Conservation (phyloP, 345 rosid genomes). For the Populus davidiana region DNA sequence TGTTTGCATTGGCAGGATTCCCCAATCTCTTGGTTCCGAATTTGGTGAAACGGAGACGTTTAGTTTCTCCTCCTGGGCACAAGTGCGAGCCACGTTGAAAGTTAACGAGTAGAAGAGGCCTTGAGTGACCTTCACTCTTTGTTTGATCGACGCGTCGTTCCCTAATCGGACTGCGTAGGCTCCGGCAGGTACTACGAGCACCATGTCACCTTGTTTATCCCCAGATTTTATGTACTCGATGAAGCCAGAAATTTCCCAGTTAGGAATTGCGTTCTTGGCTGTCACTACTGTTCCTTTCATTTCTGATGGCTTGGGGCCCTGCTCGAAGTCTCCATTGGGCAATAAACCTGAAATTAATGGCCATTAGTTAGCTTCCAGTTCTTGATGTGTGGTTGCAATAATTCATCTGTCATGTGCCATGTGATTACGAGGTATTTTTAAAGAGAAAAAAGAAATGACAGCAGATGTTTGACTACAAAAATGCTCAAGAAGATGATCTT, state of each 20-base stretch:
- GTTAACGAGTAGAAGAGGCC: constrained; percentile 59
- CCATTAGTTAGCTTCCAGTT: not conserved
- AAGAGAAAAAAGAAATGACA: too few species aligned
- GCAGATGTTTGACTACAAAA: too few species aligned
- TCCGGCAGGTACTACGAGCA: constrained; percentile 76
- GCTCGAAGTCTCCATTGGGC: constrained; percentile 80
- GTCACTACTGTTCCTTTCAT: constrained; percentile 62
- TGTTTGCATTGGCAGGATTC: constrained; percentile 75
- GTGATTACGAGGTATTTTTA: too few species aligned
- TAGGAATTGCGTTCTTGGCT: constrained; percentile 51
- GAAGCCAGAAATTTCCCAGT: constrained; percentile 67
- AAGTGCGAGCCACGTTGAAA: constrained; percentile 72
- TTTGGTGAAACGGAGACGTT: constrained; percentile 66
- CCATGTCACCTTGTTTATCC: constrained; percentile 84
- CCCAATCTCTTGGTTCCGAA: constrained; percentile 41
- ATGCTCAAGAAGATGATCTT: too few species aligned
- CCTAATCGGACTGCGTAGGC: constrained; percentile 66
- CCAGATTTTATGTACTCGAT: constrained; percentile 90
- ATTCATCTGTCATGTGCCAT: too few species aligned
- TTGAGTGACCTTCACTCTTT: constrained; percentile 43
- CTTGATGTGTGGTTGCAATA: too few species aligned
- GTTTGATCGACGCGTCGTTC: constrained; percentile 70
- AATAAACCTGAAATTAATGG: constrained; percentile 54
- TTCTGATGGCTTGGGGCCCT: constrained; percentile 54
- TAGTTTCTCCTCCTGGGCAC: constrained; percentile 75